Evolutionary conservation across 306 rosid genomes (phyloP).

Genomic region (Malus fusca): DNA sequence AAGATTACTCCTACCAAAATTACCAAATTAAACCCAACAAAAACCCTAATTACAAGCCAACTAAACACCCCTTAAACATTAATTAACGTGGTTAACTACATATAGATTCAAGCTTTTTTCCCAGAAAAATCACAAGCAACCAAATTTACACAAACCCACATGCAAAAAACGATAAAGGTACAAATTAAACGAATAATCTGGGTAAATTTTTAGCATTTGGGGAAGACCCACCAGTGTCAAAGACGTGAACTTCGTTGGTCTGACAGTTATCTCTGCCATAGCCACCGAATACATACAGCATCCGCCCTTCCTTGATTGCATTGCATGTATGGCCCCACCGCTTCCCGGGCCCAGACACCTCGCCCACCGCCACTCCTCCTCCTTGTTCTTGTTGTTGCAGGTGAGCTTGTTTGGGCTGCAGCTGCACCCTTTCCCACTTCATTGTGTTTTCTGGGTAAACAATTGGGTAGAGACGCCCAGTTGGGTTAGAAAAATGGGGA

Average conservation of each 20-base stretch:
- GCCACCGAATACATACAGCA: slow-evolving; percentile 88
- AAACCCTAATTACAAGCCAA: slow-evolving; percentile 12
- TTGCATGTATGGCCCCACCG: slow-evolving; percentile 99
- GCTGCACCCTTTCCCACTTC: slow-evolving; percentile 88
- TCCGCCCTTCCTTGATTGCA: slow-evolving; percentile 85
- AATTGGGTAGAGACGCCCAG: not conserved
- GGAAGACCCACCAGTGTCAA: slow-evolving; percentile 63
- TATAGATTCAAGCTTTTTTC: slow-evolving; percentile 15
- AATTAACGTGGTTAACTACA: not conserved
- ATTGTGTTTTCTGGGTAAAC: slow-evolving; percentile 40
- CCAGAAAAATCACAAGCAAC: slow-evolving; percentile 10
- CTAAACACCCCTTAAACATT: not conserved
- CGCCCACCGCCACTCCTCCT: slow-evolving; percentile 1
- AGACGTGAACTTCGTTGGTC: slow-evolving; percentile 88
- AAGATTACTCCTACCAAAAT: not conserved
- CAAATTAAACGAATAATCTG: not conserved
- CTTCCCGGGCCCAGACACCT: slow-evolving; percentile 73
- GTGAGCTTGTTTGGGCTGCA: slow-evolving; percentile 35
- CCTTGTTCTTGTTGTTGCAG: slow-evolving; percentile 1
- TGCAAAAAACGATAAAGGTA: not conserved
- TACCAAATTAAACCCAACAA: not conserved
- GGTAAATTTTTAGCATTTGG: not conserved
- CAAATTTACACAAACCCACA: slow-evolving; percentile 9
- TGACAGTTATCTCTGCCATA: slow-evolving; percentile 93
- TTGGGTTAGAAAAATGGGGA: not conserved